phyloP scores from a whole-genome alignment of 345 rosid species.

The Rhodamnia rubescens region DNA sequence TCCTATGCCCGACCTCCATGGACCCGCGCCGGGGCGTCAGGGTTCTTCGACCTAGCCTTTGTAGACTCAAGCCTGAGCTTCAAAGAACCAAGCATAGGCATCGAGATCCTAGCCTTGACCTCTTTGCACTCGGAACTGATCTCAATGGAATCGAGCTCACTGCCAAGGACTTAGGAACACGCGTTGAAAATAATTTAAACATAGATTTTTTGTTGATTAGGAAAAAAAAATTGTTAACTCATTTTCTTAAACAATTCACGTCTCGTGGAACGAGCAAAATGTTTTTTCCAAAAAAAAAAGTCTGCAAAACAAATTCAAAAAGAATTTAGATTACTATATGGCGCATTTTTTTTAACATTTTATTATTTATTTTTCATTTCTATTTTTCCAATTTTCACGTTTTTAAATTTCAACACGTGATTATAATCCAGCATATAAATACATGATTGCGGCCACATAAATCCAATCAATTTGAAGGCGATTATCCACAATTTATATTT shows the following conservation, averaged over 20 bases:
- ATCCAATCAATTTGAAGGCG: not conserved
- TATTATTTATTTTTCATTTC: not conserved
- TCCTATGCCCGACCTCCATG: not conserved
- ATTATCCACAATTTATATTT: not conserved
- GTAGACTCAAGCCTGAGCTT: not conserved
- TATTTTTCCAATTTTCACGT: not conserved
- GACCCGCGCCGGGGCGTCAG: rapidly evolving
- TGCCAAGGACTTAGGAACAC: not conserved
- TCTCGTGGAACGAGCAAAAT: not conserved
- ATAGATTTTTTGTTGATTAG: not conserved
- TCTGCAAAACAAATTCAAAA: not conserved
- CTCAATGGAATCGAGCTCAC: not conserved
- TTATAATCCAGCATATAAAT: not conserved
- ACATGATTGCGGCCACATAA: not conserved
- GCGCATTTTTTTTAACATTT: not conserved
- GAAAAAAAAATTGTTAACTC: not conserved
- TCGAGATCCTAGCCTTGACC: rapidly evolving
- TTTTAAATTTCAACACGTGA: not conserved
- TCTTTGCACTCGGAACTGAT: not conserved
- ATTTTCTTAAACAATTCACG: not conserved
- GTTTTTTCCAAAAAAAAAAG: not conserved
- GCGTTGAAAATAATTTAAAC: not conserved
- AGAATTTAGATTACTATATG: not conserved
- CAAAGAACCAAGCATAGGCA: not conserved
- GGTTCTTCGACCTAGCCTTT: not conserved